Conservation (phyloP, 2,329 filamentous ascomycete species). For the Colletotrichum cordylinicola region DNA sequence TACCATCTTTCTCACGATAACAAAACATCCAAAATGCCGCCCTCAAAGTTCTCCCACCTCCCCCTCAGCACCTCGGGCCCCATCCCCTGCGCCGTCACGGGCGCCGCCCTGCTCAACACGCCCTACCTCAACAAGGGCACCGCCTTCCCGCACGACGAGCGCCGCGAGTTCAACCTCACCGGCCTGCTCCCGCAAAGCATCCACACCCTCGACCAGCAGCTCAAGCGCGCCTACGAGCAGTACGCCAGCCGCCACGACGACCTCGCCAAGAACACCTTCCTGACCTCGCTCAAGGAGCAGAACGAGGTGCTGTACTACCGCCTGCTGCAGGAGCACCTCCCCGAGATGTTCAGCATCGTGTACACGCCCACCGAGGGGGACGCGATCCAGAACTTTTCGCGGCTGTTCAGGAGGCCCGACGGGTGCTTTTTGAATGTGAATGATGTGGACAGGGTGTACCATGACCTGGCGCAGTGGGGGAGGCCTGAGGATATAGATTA, state of each 20-base stretch:
- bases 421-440: slow-evolving; percentile 83
- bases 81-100: slow-evolving; percentile 41
- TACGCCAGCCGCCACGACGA: slow-evolving; percentile 68
- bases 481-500: slow-evolving; percentile 80
- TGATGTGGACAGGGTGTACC: slow-evolving; percentile 68
- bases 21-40: neutral
- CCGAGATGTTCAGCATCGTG: slow-evolving; percentile 90
- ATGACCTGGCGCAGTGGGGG: slow-evolving; percentile 73
- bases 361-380: slow-evolving; percentile 92
- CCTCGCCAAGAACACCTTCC: slow-evolving; percentile 85
- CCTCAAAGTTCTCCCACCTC: slow-evolving; percentile 34
- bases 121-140: slow-evolving; percentile 79
- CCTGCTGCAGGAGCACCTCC: slow-evolving; percentile 77
- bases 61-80: slow-evolving; percentile 40
- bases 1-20: neutral
- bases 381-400: slow-evolving; percentile 84
- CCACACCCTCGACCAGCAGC: slow-evolving; percentile 79
- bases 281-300: slow-evolving; percentile 85
- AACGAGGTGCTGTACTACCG: slow-evolving; percentile 84
- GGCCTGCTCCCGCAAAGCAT: slow-evolving; percentile 76
- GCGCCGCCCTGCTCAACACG: slow-evolving; percentile 39
- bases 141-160: slow-evolving; percentile 74
- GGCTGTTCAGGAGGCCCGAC: slow-evolving; percentile 77
- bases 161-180: slow-evolving; percentile 71
- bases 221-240: slow-evolving; percentile 79